Evolutionary conservation across 164 flowering plant species (phyloP).

Genomic region (Sextonia rubra): DNA sequence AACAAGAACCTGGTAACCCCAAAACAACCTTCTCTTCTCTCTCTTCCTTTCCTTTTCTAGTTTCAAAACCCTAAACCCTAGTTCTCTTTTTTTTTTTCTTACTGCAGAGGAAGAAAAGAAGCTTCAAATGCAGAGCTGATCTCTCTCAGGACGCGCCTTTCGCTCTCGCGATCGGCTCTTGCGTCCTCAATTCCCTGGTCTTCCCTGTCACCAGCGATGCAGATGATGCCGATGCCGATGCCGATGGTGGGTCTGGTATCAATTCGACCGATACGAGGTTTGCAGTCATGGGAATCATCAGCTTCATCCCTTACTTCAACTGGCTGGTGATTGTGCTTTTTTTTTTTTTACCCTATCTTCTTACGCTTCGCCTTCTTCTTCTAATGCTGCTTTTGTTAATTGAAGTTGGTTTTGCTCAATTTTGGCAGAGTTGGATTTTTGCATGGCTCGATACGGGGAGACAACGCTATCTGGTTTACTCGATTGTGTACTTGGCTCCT

Average conservation of each 20-base stretch:
- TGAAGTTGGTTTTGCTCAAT: background rate
- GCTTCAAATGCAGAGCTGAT: slow-evolving; percentile 50
- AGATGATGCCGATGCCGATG: slow-evolving; percentile 24
- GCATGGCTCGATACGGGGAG: slow-evolving; percentile 84
- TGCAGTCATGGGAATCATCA: slow-evolving; percentile 80
- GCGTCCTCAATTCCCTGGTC: slow-evolving; percentile 60
- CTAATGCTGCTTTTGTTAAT: background rate
- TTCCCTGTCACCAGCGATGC: slow-evolving; percentile 30
- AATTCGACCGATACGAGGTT: slow-evolving; percentile 59
- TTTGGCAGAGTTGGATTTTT: slow-evolving; percentile 81
- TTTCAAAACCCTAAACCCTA: background rate
- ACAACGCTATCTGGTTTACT: slow-evolving; percentile 64
- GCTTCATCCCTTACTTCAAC: slow-evolving; percentile 90
- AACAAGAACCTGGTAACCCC: background rate
- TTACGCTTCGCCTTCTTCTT: background rate
- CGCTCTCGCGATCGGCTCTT: slow-evolving; percentile 65
- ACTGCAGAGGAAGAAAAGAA: slow-evolving; percentile 23
- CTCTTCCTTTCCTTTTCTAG: background rate
- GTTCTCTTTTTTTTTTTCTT: background rate
- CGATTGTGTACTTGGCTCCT: slow-evolving; percentile 79
- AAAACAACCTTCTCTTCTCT: no score
- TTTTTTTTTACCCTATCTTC: background rate
- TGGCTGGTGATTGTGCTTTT: slow-evolving; percentile 59
- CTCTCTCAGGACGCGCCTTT: slow-evolving; percentile 64
- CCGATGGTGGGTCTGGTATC: slow-evolving; percentile 25